Evolutionary conservation across 306 rosid genomes (phyloP).

Genomic region (Rosa chinensis): DNA sequence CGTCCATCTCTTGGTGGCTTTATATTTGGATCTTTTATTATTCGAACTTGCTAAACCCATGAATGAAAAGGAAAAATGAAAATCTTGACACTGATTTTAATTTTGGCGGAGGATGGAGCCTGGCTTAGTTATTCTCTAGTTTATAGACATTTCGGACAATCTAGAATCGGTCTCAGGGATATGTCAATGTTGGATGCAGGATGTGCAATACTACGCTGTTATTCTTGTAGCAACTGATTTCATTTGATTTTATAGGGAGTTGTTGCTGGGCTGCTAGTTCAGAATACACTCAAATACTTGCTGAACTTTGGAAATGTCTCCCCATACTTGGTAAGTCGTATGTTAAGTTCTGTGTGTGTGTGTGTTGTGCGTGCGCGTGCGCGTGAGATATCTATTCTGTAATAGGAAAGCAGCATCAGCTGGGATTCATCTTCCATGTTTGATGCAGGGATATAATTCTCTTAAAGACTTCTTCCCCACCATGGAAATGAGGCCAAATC

Average conservation of each 20-base stretch:
- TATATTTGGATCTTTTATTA: constrained; percentile 11
- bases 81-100: background rate
- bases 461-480: constrained; percentile 96
- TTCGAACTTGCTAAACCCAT: background rate
- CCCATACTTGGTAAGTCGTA: constrained; percentile 70
- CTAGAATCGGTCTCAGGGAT: constrained; percentile 17
- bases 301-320: constrained; percentile 85
- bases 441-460: constrained; percentile 88
- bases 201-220: background rate
- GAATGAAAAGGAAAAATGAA: background rate
- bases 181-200: constrained; percentile 11
- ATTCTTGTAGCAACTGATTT: constrained; percentile 9
- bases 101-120: background rate
- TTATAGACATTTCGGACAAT: constrained; percentile 6
- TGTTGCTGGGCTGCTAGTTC: constrained; percentile 94
- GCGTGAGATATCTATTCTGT: background rate
- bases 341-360: constrained; percentile 3
- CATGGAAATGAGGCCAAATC: constrained; percentile 98
- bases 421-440: constrained; percentile 8
- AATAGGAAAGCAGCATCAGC: background rate
- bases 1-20: constrained; percentile 8
- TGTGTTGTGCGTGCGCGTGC: no score
- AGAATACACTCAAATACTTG: constrained; percentile 85
- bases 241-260: constrained; percentile 69
- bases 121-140: constrained; percentile 15